Evolutionary conservation across 2,329 filamentous ascomycete species (phyloP).

Genomic region (Claviceps purpurea): DNA sequence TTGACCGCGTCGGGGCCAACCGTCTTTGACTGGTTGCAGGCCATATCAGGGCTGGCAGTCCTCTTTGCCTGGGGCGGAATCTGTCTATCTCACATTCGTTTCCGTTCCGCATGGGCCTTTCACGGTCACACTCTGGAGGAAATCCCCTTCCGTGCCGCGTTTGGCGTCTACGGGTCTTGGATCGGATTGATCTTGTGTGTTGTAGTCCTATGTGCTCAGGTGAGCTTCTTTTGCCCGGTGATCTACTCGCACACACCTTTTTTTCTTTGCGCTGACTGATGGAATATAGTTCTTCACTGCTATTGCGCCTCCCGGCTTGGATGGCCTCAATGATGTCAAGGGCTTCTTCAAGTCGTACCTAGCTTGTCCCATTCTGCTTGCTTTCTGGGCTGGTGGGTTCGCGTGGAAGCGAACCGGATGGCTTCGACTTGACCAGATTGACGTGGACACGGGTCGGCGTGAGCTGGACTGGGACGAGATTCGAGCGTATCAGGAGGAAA

Average conservation of each 20-base stretch:
- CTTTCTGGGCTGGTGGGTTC: constrained; percentile 45
- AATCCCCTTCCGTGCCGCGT: constrained; percentile 47
- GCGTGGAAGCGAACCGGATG: constrained; percentile 53
- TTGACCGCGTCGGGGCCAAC: constrained; percentile 29
- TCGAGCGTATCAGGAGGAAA: constrained; percentile 14
- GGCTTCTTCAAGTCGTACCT: constrained; percentile 43
- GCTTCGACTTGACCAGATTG: constrained; percentile 46
- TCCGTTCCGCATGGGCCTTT: constrained; percentile 44
- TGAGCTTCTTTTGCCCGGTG: constrained; percentile 14
- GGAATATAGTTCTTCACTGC: constrained; percentile 32
- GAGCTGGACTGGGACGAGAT: constrained; percentile 54
- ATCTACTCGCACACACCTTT: not conserved
- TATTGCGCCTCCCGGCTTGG: constrained; percentile 23
- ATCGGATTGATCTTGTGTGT: constrained; percentile 44
- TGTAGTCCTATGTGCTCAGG: constrained; percentile 37
- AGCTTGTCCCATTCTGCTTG: constrained; percentile 37
- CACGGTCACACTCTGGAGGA: constrained; percentile 49
- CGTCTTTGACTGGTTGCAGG: constrained; percentile 52
- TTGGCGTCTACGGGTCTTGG: constrained; percentile 49
- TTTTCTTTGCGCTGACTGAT: not conserved
- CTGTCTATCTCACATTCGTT: constrained; percentile 53
- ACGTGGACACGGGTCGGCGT: constrained; percentile 53
- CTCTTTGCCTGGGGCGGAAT: constrained; percentile 56
- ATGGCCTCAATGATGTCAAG: constrained; percentile 24
- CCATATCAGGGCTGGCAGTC: constrained; percentile 47